Conservation (phyloP, 2,329 filamentous ascomycete species). For the Microdochium paspali region DNA sequence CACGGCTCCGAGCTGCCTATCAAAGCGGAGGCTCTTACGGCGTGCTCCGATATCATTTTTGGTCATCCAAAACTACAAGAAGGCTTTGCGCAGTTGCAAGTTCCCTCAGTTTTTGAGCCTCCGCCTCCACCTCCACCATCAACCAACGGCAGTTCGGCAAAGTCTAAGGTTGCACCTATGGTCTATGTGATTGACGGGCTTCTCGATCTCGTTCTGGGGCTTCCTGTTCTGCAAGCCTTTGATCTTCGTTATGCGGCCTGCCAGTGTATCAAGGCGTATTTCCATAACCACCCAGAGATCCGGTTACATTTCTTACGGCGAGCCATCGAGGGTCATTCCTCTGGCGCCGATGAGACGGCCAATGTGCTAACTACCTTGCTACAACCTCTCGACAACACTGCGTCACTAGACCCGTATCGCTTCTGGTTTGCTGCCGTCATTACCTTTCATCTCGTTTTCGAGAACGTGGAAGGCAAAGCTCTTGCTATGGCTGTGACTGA, state of each 20-base stretch:
- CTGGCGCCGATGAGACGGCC: conserved; percentile 69
- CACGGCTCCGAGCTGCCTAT: conserved; percentile 64
- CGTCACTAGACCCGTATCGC: conserved; percentile 72
- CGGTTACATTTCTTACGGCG: conserved; percentile 76
- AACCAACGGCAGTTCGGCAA: conserved; percentile 27
- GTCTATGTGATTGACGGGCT: conserved; percentile 93
- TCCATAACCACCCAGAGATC: conserved; percentile 71
- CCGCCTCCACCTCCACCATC: conserved; percentile 14
- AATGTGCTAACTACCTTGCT: conserved; percentile 84
- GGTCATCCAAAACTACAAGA: conserved; percentile 76
- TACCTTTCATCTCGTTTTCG: conserved; percentile 75
- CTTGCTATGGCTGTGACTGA: conserved; percentile 76
- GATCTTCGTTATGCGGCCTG: conserved; percentile 78
- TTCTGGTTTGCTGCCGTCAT: conserved; percentile 85
- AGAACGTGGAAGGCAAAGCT: conserved; percentile 70
- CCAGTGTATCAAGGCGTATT: conserved; percentile 88
- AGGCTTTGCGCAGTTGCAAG: conserved; percentile 77
- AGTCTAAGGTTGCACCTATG: conserved; percentile 42
- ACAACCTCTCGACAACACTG: conserved; percentile 49
- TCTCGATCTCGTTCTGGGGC: conserved; percentile 68
- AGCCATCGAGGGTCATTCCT: conserved; percentile 79
- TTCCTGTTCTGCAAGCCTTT: conserved; percentile 57
- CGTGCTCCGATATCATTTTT: conserved; percentile 81
- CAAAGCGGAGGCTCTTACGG: conserved; percentile 74
- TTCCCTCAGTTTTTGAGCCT: conserved; percentile 47